Base-by-base conservation (phyloP, 495 filamentous ascomycete genomes). In the Xylaria flabelliformis region DNA sequence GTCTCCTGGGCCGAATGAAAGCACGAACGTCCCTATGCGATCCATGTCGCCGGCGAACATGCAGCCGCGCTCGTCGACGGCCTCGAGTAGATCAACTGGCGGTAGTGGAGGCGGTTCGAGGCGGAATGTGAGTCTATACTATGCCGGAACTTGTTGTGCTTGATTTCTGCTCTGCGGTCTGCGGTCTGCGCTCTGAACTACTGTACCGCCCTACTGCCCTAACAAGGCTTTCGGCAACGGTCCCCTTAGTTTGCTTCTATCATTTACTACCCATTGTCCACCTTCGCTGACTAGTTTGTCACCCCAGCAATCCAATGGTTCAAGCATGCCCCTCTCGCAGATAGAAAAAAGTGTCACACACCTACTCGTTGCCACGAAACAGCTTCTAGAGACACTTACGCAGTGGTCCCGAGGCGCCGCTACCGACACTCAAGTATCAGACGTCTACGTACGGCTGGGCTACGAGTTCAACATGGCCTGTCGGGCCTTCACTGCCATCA, bases 391-490 rank as follows among this genome's bases (percentile, higher is more conserved):
- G 82, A 98, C 96, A 2, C 87, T 99, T 34, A 99, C 96, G 58
- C 91, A 95, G 85, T 99, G 96, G 96, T 98, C 97, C 62, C 92
- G 95, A 32, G 90, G 93, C 69, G 89, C 90, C 73, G 94, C 96
- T 63, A 94, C 94, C 64, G 96, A 99, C 81, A 92, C 90, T 50
- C 93, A 97, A 76, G 96, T 99, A 48, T 97, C 95, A 36, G 96
- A 99, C 80, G 96, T 99, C 73, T 99, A 99, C 79, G 96, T 99
- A 55, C 90, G 97, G 41, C 83, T 99, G 67, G 96, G 97, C 17
- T 99, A 98, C 80, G 96, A 99, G 81, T 99, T 99, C 85, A 99
- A 99, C 80, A 92, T 98, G 82, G 96, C 96, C 9, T 98, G 94
- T 81, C 91, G 96, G 50, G 94, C 96, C 59, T 99, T 99, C 81